Evolutionary conservation across 768 basidiomycete genomes (phyloP), one percentile per base, ranked within the genome.

Genomic region (Russula foetens): DNA sequence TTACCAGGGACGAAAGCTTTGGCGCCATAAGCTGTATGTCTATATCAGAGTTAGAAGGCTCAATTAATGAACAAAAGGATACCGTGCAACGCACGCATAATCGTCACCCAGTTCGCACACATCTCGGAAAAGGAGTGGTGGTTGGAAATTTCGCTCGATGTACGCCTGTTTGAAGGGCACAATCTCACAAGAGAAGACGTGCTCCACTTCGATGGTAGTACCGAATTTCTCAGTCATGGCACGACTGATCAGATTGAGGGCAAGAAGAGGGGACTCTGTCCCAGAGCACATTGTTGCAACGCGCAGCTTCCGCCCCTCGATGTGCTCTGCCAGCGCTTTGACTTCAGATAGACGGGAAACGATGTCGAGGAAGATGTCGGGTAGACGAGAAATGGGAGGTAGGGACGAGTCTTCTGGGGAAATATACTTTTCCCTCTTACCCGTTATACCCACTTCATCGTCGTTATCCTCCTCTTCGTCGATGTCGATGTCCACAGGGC

Each of bases 211-310:
- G 58, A 97, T 74, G 2, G 79, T 75, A 54, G 87, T 67, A 3
- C 76, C 81, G 66, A 84, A 82, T 66, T 86, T 86, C 31, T 85
- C 83, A 31, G 82, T 73, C 65, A 96, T 81, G 5, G 86, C 82
- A 60, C 86, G 83, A 58, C 85, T 85, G 47, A 97, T 91, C 62
- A 95, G 75, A 31, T 90, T 86, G 48, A 98, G 77, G 15, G 95
- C 95, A 38, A 97, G 84, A 24, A 98, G 81, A 53, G 95, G 95
- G 2, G 92, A 92, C 69, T 98, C 95, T 7, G 95, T 98, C 26
- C 95, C 95, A 44, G 93, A 96, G 73, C 89, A 97, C 95, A 98
- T 98, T 12, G 95, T 98, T 4, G 93, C 95, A 60, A 98, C 83
- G 72, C 93, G 88, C 71, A 98, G 76, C 68, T 89, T 92, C 60